phyloP scores from a whole-genome alignment of 2,329 filamentous ascomycete genomes.

The Pseudogymnoascus sp. region DNA sequence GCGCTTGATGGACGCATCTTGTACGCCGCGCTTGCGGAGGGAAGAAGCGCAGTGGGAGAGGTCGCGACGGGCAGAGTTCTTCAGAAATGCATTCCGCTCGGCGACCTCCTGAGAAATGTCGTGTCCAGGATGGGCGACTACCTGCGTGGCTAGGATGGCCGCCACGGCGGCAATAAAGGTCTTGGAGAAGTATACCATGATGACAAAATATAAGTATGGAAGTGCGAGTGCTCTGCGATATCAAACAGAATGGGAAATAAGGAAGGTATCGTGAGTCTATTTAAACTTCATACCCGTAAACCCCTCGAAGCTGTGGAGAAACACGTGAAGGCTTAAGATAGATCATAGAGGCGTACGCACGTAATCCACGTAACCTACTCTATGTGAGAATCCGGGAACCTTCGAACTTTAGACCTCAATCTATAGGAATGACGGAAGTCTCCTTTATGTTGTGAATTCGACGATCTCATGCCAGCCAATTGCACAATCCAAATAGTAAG shows the following conservation, averaged over 20 bases:
- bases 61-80: constrained; percentile 9
- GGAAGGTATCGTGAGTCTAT: not conserved
- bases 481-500: not conserved
- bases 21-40: constrained; percentile 29
- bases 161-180: not conserved
- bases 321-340: not conserved
- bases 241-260: not conserved
- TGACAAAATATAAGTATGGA: not conserved
- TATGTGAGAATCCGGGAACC: not conserved
- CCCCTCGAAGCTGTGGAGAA: not conserved
- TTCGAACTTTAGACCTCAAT: not conserved
- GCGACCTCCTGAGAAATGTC: constrained; percentile 26
- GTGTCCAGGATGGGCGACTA: constrained; percentile 30
- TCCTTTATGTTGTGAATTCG: not conserved
- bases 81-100: constrained; percentile 18
- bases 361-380: not conserved
- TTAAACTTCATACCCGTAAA: not conserved
- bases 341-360: not conserved
- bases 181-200: not conserved
- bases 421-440: not conserved
- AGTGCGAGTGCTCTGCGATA: not conserved
- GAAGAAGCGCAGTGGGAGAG: constrained; percentile 30
- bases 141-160: not conserved
- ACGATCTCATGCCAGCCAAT: not conserved
- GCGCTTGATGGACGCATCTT: not conserved